Base-by-base conservation (phyloP, 179 eudicot species). In the Amaranthus tricolor region DNA sequence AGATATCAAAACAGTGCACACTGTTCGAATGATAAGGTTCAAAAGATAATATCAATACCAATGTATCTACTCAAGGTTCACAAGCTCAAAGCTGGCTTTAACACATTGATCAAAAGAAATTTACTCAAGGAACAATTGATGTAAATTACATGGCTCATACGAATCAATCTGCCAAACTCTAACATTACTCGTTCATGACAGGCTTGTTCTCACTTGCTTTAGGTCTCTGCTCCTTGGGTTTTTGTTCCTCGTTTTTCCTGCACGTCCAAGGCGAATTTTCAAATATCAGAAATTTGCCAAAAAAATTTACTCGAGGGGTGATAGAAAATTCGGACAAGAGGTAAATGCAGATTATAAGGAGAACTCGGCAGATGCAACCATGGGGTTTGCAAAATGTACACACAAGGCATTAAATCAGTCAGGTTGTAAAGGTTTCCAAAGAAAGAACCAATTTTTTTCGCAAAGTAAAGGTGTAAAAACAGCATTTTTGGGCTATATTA, bases 181-280 rank as follows among this genome's bases (percentile, higher is more conserved):
- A 55, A 49, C 48, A 9, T 82, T 73, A 90, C 78, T 92, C 96
- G 0, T 76, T 89, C 97, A 92, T 92, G 43, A 92, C 94, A 68
- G 98, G 98, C 82, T 94, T 94, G 76, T 94, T 94, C 84, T 94
- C 97, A 19, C 65, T 94, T 50, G 96, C 97, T 70, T 94, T 94
- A 7, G 91, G 90, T 86, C 62, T 94, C 64, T 88, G 95, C 51
- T 89, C 92, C 85, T 85, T 91, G 9, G 98, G 97, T 81, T 86
- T 93, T 67, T 88, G 96, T 88, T 94, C 97, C 77, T 94, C 98
- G 2, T 77, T 81, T 86, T 88, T 92, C 97, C 98, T 94, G 82
- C 81, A 45, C 17, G 24, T 48, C 40, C 66, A 55, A 47, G 44
- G 43, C 24, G 60, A 8, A 31, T 44, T 12, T 60, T 50, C n/a